These are phyloP conservation scores for Thermomucor indicae-seudaticae DNA, from an alignment of 371 early-diverging fungal species.

Conservation along the genomic window DNA sequence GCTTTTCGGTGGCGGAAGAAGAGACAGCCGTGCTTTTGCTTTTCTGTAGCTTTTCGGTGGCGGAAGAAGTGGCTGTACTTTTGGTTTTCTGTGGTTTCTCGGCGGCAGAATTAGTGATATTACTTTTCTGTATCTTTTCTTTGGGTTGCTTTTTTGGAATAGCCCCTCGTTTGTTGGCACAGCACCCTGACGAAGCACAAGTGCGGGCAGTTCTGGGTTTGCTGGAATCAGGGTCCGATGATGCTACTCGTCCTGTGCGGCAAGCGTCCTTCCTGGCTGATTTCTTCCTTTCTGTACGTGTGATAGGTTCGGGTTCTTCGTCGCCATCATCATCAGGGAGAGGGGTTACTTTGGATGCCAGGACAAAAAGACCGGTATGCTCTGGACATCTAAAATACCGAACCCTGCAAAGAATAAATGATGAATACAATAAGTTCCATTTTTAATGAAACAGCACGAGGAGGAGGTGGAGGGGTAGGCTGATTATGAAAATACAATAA, in stretches of 20 bases:
- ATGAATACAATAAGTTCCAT: no score
- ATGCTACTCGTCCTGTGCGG: no score
- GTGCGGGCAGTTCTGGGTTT: slow-evolving; percentile 1
- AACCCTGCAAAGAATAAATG: no score
- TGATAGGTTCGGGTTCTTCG: background rate
- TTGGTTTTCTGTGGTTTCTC: background rate
- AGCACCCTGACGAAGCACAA: slow-evolving; percentile 5
- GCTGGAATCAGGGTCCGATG: no score
- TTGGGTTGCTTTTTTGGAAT: background rate
- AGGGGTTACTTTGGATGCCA: slow-evolving; percentile 46
- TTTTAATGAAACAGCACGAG: background rate
- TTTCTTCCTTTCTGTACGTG: no score
- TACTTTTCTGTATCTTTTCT: background rate
- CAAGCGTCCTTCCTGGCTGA: no score
- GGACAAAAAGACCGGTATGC: slow-evolving; percentile 67
- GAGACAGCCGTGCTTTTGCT: no score
- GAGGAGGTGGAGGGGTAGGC: background rate
- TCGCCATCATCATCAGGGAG: slow-evolving; percentile 9
- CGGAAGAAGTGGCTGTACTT: background rate
- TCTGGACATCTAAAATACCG: slow-evolving; percentile 65
- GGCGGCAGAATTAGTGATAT: background rate
- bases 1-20: no score
- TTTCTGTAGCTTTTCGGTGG: no score
- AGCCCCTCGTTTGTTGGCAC: background rate
- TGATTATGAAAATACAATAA: background rate